phyloP scores from a whole-genome alignment of 2,329 filamentous ascomycete species.

The Chaetomium olivaceum region DNA sequence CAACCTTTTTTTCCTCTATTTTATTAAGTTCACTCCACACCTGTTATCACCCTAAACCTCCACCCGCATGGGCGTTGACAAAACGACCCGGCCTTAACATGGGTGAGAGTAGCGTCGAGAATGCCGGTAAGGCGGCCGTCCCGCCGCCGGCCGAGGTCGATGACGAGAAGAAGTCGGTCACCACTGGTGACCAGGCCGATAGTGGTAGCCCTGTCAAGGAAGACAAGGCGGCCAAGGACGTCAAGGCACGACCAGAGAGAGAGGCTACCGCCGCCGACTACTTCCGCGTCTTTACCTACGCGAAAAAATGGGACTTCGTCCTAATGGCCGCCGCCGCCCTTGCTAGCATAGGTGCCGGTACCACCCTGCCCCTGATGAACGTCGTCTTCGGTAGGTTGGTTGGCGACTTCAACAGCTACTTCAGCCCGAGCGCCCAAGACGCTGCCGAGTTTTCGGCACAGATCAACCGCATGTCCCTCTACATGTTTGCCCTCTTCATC shows the following conservation, averaged over 20 bases:
- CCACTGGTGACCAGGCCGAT: constrained; percentile 9
- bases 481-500: constrained; percentile 70
- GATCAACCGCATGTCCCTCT: constrained; percentile 56
- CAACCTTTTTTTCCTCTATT: neutral
- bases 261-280: constrained; percentile 51
- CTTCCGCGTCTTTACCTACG: constrained; percentile 56
- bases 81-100: neutral
- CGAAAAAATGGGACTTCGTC: constrained; percentile 52
- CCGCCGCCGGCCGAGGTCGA: constrained; percentile 7
- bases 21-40: neutral
- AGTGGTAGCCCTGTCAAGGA: constrained; percentile 13
- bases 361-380: constrained; percentile 61
- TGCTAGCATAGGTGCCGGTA: constrained; percentile 54
- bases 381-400: constrained; percentile 57
- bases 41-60: too few species aligned
- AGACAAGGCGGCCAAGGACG: constrained; percentile 4
- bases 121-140: neutral
- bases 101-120: constrained; percentile 16
- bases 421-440: constrained; percentile 36
- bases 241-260: constrained; percentile 46
- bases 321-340: constrained; percentile 50
- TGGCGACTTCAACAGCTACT: constrained; percentile 50
- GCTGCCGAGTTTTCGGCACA: constrained; percentile 43
- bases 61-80: neutral
- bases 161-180: constrained; percentile 1